phyloP scores from a whole-genome alignment of 2,329 filamentous ascomycete genomes.

The Penicillium nordicum region DNA sequence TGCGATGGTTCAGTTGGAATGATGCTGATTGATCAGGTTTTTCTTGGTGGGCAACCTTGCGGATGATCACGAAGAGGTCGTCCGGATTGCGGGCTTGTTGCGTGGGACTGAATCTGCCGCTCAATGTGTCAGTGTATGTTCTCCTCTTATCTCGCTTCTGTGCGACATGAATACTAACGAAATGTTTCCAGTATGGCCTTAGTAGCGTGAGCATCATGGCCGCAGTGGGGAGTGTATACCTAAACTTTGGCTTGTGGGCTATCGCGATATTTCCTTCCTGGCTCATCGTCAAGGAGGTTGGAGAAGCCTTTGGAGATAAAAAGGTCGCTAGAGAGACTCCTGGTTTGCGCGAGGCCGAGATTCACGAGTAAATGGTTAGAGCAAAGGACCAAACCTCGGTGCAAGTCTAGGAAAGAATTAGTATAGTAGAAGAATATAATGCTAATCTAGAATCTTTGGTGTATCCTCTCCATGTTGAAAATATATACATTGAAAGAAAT shows the following conservation, averaged over 20 bases:
- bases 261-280: slow-evolving; percentile 63
- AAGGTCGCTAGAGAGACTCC: slow-evolving; percentile 28
- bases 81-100: slow-evolving; percentile 65
- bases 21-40: slow-evolving; percentile 48
- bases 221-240: slow-evolving; percentile 63
- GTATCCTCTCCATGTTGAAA: not conserved
- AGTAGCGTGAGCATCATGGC: slow-evolving; percentile 61
- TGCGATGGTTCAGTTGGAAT: not conserved
- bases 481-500: slow-evolving; percentile 13
- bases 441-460: not conserved
- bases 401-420: not conserved
- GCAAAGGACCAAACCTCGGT: not conserved
- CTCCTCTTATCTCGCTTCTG: not conserved
- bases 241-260: slow-evolving; percentile 69
- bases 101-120: slow-evolving; percentile 69
- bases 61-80: slow-evolving; percentile 58
- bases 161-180: not conserved
- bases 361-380: not conserved
- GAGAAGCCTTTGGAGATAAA: slow-evolving; percentile 33
- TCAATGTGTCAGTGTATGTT: slow-evolving; percentile 62
- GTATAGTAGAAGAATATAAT: not conserved
- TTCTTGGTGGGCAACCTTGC: slow-evolving; percentile 68
- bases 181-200: slow-evolving; percentile 55
- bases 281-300: slow-evolving; percentile 61
- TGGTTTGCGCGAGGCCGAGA: slow-evolving; percentile 6